Base-by-base conservation (phyloP, 2,329 filamentous ascomycete species). In the Zymoseptoria pseudotritici region DNA sequence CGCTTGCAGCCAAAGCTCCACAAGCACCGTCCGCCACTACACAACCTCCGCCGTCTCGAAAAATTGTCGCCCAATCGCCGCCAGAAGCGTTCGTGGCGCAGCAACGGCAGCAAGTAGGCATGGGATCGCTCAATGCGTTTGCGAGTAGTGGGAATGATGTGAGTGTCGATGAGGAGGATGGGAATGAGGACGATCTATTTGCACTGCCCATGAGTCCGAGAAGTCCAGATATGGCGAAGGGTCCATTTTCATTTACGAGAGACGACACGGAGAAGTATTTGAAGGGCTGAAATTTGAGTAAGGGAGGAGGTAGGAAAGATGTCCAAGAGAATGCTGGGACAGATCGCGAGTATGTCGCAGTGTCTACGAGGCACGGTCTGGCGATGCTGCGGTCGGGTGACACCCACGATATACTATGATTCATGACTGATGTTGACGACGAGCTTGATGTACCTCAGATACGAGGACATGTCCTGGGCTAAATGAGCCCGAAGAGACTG, bases 201-300 rank as follows among this genome's bases (percentile, higher is more conserved):
- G 91, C 91, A 0, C 82, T 96, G 56, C 91, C 90, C 1, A 85
- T 96, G 76, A 93, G 89, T 69, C 91, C 91, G 1, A 81, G 91
- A 55, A 92, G 89, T 68, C 91, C 91, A 0, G 91, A 95, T 66
- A 91, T 94, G 80, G 85, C 86, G 57, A 89, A 86, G 67, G 92
- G 89, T 70, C 91, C 91, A 0, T 97, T 96, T 70, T 83, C 82
- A 3, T 83, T 86, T 71, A 67, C 63, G 2, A 72, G 72, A n/a
- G 68, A 72, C 51, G 77, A 79, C 62, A 76, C 71, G 50, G 66
- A 64, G 63, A 62, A 63, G 31, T 74, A 74, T 54, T 21, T 69
- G 51, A 65, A 70, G 54, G 63, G 63, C n/a, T 46, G 13, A 46
- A 17, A 17, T 4, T 46, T 46, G 36, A 13, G 17, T 42, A 2